Evolutionary conservation across 768 basidiomycete genomes (phyloP).

Genomic region (Tylopilus vinaceipallidus): DNA sequence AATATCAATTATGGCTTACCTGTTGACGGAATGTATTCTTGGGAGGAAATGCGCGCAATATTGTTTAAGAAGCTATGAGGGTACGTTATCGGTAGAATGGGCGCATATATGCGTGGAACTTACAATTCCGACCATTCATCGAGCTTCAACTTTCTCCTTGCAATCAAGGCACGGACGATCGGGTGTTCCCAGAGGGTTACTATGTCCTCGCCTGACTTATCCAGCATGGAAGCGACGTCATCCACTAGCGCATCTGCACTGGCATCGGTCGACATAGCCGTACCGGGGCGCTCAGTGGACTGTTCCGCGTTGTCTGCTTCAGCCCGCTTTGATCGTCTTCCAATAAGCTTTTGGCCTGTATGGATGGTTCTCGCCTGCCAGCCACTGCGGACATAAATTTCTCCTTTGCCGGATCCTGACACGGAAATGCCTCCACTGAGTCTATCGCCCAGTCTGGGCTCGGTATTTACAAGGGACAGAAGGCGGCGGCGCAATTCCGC

Average conservation of each 20-base stretch:
- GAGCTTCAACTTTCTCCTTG: slow-evolving; percentile 66
- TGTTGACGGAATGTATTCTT: slow-evolving; percentile 71
- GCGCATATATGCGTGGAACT: slow-evolving; percentile 36
- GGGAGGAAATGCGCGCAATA: slow-evolving; percentile 66
- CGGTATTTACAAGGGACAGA: slow-evolving; percentile 57
- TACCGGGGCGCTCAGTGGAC: slow-evolving; percentile 25
- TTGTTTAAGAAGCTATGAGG: slow-evolving; percentile 65
- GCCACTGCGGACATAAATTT: slow-evolving; percentile 74
- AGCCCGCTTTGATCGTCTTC: slow-evolving; percentile 27
- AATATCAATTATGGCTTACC: slow-evolving; percentile 53
- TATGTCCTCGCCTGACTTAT: slow-evolving; percentile 61
- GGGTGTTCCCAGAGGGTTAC: slow-evolving; percentile 71
- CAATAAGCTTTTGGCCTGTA: slow-evolving; percentile 39
- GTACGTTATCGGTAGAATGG: slow-evolving; percentile 3
- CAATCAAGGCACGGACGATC: slow-evolving; percentile 65
- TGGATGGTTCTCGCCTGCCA: slow-evolving; percentile 75
- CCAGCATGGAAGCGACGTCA: slow-evolving; percentile 60
- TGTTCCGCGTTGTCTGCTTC: slow-evolving; percentile 28
- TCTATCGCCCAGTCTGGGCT: slow-evolving; percentile 63
- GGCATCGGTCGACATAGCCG: slow-evolving; percentile 30
- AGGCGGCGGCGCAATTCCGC: slow-evolving; percentile 58
- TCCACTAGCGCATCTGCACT: slow-evolving; percentile 56
- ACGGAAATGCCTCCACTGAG: slow-evolving; percentile 73
- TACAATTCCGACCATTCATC: slow-evolving; percentile 91
- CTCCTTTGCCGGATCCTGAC: slow-evolving; percentile 73